Conservation (phyloP, 768 basidiomycete species). For the Omphalotus guepiniiformis region DNA sequence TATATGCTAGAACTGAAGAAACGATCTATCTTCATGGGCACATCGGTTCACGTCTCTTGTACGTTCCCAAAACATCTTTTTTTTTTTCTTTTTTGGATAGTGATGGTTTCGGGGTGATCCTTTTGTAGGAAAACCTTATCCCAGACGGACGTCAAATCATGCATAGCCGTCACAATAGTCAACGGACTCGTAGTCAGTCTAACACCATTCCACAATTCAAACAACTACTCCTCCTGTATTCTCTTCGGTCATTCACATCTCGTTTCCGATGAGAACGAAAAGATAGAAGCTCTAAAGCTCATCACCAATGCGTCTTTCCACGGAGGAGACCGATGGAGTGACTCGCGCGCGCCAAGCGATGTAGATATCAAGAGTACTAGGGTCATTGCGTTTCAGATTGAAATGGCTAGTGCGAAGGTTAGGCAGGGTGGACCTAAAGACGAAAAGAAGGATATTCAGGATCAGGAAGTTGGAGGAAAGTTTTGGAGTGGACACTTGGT, state of each 20-base stretch:
- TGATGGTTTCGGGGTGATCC: too few species aligned
- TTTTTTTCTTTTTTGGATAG: too few species aligned
- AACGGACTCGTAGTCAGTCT: conserved; percentile 25
- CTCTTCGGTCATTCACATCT: conserved; percentile 20
- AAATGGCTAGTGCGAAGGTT: conserved; percentile 25
- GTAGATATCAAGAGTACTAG: conserved; percentile 21
- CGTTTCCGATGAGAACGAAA: conserved; percentile 19
- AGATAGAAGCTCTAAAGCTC: conserved; percentile 19
- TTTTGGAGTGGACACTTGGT: conserved; percentile 20
- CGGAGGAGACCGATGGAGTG: conserved; percentile 19
- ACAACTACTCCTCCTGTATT: conserved; percentile 25
- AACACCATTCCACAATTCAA: conserved; percentile 25
- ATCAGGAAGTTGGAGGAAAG: conserved; percentile 13
- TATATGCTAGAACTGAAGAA: background rate
- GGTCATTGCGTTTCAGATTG: conserved; percentile 23
- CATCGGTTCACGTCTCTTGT: background rate
- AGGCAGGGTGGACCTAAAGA: conserved; percentile 17
- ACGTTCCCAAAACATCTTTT: too few species aligned
- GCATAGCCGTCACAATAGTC: conserved; percentile 22
- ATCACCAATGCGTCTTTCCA: conserved; percentile 17
- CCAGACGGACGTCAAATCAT: conserved; percentile 5
- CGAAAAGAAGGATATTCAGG: conserved; percentile 19
- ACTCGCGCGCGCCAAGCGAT: conserved; percentile 21
- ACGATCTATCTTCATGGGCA: background rate
- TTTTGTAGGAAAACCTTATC: background rate